Percentiles rank a stretch among this genome's conserved stretches.
Conservation (phyloP, 2,329 filamentous ascomycete genomes). For the Scytalidium lignicola region DNA sequence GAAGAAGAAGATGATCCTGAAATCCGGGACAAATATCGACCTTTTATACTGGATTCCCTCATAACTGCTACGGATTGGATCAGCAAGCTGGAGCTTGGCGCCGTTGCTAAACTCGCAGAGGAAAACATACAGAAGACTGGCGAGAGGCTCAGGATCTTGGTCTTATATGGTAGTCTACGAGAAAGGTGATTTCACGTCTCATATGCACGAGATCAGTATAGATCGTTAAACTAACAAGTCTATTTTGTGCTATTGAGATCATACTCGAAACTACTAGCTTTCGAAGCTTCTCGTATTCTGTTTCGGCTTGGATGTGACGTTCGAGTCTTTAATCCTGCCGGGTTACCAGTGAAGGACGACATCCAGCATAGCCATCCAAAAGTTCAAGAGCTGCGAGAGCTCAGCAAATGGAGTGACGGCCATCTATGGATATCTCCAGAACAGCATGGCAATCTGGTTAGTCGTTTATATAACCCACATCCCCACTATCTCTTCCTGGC, state of each 20-base stretch:
- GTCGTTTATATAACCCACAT: slow-evolving; percentile 14
- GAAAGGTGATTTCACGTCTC: slow-evolving; percentile 22
- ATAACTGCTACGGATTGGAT: slow-evolving; percentile 48
- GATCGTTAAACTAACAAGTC: background rate
- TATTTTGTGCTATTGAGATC: slow-evolving; percentile 36
- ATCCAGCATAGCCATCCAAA: slow-evolving; percentile 51
- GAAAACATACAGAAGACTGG: slow-evolving; percentile 33
- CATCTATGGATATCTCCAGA: slow-evolving; percentile 63
- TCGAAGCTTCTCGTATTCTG: slow-evolving; percentile 55
- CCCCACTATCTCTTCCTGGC: slow-evolving; percentile 1
- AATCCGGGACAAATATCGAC: slow-evolving; percentile 46
- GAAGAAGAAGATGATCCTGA: slow-evolving; percentile 39
- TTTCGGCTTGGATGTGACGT: slow-evolving; percentile 62
- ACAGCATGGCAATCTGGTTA: slow-evolving; percentile 58
- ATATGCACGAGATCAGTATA: background rate
- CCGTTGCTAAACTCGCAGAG: slow-evolving; percentile 45
- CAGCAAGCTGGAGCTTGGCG: slow-evolving; percentile 47
- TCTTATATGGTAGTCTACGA: slow-evolving; percentile 57
- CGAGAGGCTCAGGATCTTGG: slow-evolving; percentile 46
- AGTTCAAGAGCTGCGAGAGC: slow-evolving; percentile 56
- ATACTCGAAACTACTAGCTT: slow-evolving; percentile 55
- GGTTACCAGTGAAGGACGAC: slow-evolving; percentile 60
- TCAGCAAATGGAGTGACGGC: slow-evolving; percentile 61
- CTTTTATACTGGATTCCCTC: slow-evolving; percentile 44
- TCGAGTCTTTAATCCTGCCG: slow-evolving; percentile 53